phyloP scores from a whole-genome alignment of 257 asterid genomes.

The Buddleja alternifolia region DNA sequence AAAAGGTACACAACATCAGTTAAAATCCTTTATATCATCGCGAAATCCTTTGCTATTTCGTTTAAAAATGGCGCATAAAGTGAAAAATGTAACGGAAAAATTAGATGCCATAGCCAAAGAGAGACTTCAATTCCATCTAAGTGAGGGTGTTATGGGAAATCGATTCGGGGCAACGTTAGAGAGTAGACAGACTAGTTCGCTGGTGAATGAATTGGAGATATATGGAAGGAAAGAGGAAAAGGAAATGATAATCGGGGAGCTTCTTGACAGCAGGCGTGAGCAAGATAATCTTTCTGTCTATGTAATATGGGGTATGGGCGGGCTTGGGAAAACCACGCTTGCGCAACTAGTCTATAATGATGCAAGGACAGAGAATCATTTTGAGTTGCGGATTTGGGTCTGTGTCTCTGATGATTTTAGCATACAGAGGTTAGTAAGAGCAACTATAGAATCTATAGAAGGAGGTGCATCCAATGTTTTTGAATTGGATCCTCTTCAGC shows the following conservation, averaged over 20 bases:
- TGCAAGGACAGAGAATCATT: conserved; percentile 19
- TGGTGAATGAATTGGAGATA: conserved; percentile 25
- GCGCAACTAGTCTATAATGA: conserved; percentile 33
- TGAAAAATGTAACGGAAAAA: conserved; percentile 12
- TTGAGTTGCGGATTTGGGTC: conserved; percentile 37
- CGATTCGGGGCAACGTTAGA: no score
- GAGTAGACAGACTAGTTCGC: no score
- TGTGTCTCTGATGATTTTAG: conserved; percentile 31
- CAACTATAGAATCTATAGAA: conserved; percentile 21
- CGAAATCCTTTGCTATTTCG: conserved; percentile 22
- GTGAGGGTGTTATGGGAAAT: no score
- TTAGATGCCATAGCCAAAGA: no score
- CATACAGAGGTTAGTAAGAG: conserved; percentile 25
- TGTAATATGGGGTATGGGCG: conserved; percentile 43
- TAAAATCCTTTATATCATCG: background rate
- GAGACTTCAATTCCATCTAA: no score
- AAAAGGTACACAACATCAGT: conserved; percentile 14
- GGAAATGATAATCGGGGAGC: conserved; percentile 26
- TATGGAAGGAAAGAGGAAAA: conserved; percentile 38
- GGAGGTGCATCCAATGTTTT: background rate
- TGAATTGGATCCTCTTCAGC: conserved; percentile 18
- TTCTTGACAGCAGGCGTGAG: background rate
- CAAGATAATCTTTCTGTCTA: conserved; percentile 27
- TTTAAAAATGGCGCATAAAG: conserved; percentile 12
- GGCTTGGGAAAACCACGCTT: conserved; percentile 45